A percentile compares a stretch with the other conserved stretches of the same genome.
Conservation (phyloP, 208 protist species). For the Phytomonas serpens region DNA sequence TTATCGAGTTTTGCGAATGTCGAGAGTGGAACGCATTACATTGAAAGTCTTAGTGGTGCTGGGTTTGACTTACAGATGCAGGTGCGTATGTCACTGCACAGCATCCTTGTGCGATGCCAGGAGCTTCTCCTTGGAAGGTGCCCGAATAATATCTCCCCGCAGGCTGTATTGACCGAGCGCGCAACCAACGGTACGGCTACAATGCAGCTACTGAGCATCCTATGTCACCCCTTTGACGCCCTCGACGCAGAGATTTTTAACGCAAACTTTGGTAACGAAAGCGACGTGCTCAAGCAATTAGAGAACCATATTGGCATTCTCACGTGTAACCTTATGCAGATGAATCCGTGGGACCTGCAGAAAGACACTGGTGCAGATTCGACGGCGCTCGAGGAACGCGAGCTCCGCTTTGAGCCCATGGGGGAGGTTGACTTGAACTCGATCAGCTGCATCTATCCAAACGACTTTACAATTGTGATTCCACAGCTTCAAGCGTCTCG, state of each 20-base stretch:
- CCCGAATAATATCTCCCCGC: slow-evolving; percentile 21
- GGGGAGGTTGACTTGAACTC: slow-evolving; percentile 53
- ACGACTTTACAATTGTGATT: slow-evolving; percentile 76
- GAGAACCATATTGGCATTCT: slow-evolving; percentile 52
- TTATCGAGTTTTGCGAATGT: slow-evolving; percentile 39
- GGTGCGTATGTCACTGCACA: slow-evolving; percentile 64
- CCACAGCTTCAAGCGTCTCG: slow-evolving; percentile 50
- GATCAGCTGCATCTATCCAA: slow-evolving; percentile 65
- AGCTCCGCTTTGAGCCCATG: slow-evolving; percentile 40
- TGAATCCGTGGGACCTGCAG: slow-evolving; percentile 34
- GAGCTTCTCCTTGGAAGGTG: slow-evolving; percentile 20
- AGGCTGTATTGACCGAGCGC: slow-evolving; percentile 32
- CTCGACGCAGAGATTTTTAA: slow-evolving; percentile 70
- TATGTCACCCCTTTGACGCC: slow-evolving; percentile 79
- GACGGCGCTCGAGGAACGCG: slow-evolving; percentile 20
- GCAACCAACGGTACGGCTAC: slow-evolving; percentile 33
- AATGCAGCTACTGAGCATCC: slow-evolving; percentile 58
- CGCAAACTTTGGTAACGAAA: slow-evolving; percentile 24
- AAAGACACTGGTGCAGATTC: slow-evolving; percentile 11
- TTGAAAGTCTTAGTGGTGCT: slow-evolving; percentile 53
- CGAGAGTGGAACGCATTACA: slow-evolving; percentile 48
- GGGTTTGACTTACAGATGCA: slow-evolving; percentile 55
- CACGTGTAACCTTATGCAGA: slow-evolving; percentile 31
- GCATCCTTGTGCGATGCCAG: slow-evolving; percentile 30
- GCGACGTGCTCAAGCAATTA: slow-evolving; percentile 44